These are phyloP conservation scores for Emergomyces orientalis DNA, from an alignment of 2,329 filamentous ascomycete species.

Conservation along the genomic window DNA sequence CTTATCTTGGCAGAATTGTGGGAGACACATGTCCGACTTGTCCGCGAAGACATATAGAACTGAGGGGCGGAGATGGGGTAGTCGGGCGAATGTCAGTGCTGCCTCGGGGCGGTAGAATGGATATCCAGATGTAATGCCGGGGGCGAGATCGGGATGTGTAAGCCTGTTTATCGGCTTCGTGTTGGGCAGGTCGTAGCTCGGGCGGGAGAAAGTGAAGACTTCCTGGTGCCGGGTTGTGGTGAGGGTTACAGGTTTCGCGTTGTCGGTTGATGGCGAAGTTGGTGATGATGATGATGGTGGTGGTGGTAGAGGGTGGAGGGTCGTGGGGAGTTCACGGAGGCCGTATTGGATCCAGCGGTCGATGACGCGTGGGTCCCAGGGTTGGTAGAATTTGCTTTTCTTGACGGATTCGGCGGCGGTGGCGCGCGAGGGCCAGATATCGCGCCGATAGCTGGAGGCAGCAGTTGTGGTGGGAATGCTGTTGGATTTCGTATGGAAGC, in stretches of 20 bases:
- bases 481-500: slow-evolving; percentile 17
- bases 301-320: slow-evolving; percentile 26
- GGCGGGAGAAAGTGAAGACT: slow-evolving; percentile 48
- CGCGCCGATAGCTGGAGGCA: slow-evolving; percentile 62
- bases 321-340: slow-evolving; percentile 63
- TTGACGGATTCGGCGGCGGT: slow-evolving; percentile 59
- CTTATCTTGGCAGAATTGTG: slow-evolving; percentile 34
- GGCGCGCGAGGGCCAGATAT: slow-evolving; percentile 68
- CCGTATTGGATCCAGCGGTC: slow-evolving; percentile 64
- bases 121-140: slow-evolving; percentile 22
- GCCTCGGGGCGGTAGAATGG: slow-evolving; percentile 40
- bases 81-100: slow-evolving; percentile 29
- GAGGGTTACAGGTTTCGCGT: slow-evolving; percentile 50
- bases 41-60: slow-evolving; percentile 39
- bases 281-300: slow-evolving; percentile 59
- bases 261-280: slow-evolving; percentile 47
- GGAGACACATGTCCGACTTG: slow-evolving; percentile 34
- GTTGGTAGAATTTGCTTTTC: slow-evolving; percentile 63
- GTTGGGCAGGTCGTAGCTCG: slow-evolving; percentile 46
- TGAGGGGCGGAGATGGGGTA: slow-evolving; percentile 38
- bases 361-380: slow-evolving; percentile 74
- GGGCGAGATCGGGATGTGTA: slow-evolving; percentile 40
- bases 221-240: slow-evolving; percentile 82
- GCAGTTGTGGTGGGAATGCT: slow-evolving; percentile 33
- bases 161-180: slow-evolving; percentile 29